phyloP scores from a whole-genome alignment of 192 early-diverging fungal genomes.

The Coemansia nantahalensis region DNA sequence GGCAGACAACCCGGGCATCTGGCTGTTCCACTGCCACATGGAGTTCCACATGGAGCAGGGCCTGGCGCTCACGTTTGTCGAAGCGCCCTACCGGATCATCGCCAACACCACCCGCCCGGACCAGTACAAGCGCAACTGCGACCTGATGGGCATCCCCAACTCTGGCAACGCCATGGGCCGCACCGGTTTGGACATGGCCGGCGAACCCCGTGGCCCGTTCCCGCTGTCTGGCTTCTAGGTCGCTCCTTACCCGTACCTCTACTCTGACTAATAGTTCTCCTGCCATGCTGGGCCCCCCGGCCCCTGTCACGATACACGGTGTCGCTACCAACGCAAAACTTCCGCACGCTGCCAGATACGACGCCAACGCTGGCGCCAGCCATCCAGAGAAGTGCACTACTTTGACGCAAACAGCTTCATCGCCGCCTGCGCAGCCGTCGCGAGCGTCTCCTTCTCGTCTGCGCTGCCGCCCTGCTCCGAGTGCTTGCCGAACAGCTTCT shows the following conservation, averaged over 20 bases:
- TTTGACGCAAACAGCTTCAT: constrained; percentile 37
- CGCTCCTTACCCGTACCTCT: no score
- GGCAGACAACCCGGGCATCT: constrained; percentile 77
- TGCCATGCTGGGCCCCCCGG: no score
- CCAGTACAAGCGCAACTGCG: constrained; percentile 60
- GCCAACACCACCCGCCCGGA: constrained; percentile 52
- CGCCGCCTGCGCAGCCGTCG: constrained; percentile 46
- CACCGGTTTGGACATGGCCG: constrained; percentile 58
- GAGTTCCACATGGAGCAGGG: constrained; percentile 64
- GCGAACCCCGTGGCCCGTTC: not conserved
- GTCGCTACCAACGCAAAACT: no score
- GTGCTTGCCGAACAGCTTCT: constrained; percentile 43
- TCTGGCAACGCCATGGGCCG: constrained; percentile 77
- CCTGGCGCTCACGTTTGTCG: constrained; percentile 65
- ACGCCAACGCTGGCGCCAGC: no score
- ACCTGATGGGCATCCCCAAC: constrained; percentile 56
- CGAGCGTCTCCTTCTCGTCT: constrained; percentile 42
- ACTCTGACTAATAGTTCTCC: no score
- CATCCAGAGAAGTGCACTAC: no score
- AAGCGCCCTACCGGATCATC: constrained; percentile 61
- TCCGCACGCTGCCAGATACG: no score
- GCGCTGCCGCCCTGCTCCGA: constrained; percentile 30
- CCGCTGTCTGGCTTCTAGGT: not conserved
- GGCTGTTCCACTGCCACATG: constrained; percentile 85
- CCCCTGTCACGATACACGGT: no score